Percentiles rank a stretch among this genome's conserved stretches.
phyloP scores from a whole-genome alignment of 1,284 basidiomycete species.

The Kwoniella shivajii region DNA sequence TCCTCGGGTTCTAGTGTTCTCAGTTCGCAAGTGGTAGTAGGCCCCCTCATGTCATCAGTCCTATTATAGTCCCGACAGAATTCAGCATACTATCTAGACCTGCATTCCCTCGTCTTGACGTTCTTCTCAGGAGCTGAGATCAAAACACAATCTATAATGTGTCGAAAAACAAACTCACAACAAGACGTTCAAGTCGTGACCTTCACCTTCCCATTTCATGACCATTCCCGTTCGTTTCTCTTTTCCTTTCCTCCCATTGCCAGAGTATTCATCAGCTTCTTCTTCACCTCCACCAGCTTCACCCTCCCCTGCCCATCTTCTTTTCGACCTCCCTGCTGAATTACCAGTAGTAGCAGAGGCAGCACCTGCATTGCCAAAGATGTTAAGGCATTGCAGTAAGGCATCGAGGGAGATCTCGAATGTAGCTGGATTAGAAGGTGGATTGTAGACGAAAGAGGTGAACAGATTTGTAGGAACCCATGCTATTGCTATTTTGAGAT shows the following conservation, averaged over 20 bases:
- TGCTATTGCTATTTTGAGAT: constrained; percentile 66
- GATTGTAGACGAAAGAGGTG: constrained; percentile 68
- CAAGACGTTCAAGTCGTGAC: constrained; percentile 75
- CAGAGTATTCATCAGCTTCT: constrained; percentile 40
- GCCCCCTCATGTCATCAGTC: constrained; percentile 77
- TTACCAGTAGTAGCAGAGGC: background rate
- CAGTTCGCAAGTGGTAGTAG: constrained; percentile 85
- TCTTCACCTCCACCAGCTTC: constrained; percentile 59
- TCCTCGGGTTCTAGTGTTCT: constrained; percentile 82
- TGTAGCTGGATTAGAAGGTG: constrained; percentile 51
- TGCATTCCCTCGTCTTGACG: no score
- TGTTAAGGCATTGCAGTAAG: constrained; percentile 83
- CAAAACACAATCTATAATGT: background rate
- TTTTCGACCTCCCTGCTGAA: constrained; percentile 14
- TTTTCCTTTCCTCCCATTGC: constrained; percentile 34
- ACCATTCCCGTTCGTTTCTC: constrained; percentile 69
- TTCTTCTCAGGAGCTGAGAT: background rate
- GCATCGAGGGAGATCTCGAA: constrained; percentile 83
- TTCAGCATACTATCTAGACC: no score
- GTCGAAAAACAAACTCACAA: constrained; percentile 62
- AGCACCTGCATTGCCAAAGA: constrained; percentile 77
- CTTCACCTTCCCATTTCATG: constrained; percentile 76
- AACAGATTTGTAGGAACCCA: constrained; percentile 79
- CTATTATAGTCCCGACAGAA: no score
- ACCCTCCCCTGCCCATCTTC: constrained; percentile 57